Base-by-base conservation (phyloP, 495 filamentous ascomycete species). In the Penicillium canescens region DNA sequence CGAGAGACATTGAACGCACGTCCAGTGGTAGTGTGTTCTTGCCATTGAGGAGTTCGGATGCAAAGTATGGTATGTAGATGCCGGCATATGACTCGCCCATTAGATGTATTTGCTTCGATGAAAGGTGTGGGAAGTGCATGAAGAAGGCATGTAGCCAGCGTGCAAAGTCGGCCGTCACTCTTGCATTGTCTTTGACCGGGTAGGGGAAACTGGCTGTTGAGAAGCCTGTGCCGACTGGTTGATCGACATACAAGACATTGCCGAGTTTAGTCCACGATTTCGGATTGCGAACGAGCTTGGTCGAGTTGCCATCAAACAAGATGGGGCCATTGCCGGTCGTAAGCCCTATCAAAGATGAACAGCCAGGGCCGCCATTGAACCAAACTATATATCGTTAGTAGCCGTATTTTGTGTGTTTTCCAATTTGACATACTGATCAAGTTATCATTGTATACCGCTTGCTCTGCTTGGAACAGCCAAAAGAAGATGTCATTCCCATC, bases 351-450 rank as follows among this genome's bases (percentile, higher is more conserved):
- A 92, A 70, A 5, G 80, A 88, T 33, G 78, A 85, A 68, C 86
- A 90, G 20, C 86, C 86, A 11, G 81, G 81, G 34, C 86, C 87
- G 37, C 87, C 86, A 61, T 88, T 88, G 24, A 89, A 69, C 84
- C 85, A 89, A 46, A 89, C 67, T 68, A 35, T 47, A 16, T 20
- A 24, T 0, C n/a, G 14, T 51, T 46, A 54, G 35, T 36, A 38
- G 21, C 11, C 14, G 10, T 20, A 3, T 10, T 40, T 11, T 24
- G 28, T 8, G 23, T 13, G 1, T 37, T 3, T 36, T 35, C 13
- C 11, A 1, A 10, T 4, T 3, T 42, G 11, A 61, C 67, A 50
- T 36, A 74, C 72, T 67, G 46, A 76, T 75, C 2, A 78, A 44
- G 14, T 73, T 64, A 28, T 73, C 67, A 50, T 71, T 62, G 14